phyloP scores from a whole-genome alignment of 805 yeast species.

The Yamadazyma laniorum region DNA sequence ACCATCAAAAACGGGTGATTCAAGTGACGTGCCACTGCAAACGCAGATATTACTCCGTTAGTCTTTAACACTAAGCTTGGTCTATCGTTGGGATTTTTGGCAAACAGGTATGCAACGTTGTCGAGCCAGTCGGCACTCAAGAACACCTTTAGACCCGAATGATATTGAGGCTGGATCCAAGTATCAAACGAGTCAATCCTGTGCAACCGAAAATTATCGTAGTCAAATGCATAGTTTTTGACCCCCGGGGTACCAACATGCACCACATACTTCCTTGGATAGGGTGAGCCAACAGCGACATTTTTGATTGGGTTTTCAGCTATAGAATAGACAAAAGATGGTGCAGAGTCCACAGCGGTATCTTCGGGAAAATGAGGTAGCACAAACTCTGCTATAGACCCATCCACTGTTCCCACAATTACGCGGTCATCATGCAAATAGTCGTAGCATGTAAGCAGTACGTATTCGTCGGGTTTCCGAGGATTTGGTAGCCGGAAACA shows the following conservation, averaged over 20 bases:
- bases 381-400: conserved; percentile 57
- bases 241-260: conserved; percentile 31
- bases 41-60: conserved; percentile 30
- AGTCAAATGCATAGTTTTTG: conserved; percentile 22
- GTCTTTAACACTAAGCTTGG: conserved; percentile 28
- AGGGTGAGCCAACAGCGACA: conserved; percentile 26
- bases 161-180: conserved; percentile 28
- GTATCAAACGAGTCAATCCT: conserved; percentile 26
- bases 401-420: conserved; percentile 58
- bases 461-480: conserved; percentile 5
- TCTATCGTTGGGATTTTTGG: conserved; percentile 34
- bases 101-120: conserved; percentile 26
- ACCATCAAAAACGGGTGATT: conserved; percentile 38
- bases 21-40: conserved; percentile 28
- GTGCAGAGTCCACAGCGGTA: conserved; percentile 20
- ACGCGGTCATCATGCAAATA: conserved; percentile 44
- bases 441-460: conserved; percentile 46
- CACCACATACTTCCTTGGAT: conserved; percentile 19
- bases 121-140: conserved; percentile 29
- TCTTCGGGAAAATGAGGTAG: conserved; percentile 27
- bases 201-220: conserved; percentile 25
- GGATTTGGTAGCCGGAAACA: conserved; percentile 17
- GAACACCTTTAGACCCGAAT: conserved; percentile 24
- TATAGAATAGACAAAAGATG: conserved; percentile 32
- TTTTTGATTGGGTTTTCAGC: conserved; percentile 32